Conservation (phyloP, 805 yeast genomes). For the Candida adriatica region DNA sequence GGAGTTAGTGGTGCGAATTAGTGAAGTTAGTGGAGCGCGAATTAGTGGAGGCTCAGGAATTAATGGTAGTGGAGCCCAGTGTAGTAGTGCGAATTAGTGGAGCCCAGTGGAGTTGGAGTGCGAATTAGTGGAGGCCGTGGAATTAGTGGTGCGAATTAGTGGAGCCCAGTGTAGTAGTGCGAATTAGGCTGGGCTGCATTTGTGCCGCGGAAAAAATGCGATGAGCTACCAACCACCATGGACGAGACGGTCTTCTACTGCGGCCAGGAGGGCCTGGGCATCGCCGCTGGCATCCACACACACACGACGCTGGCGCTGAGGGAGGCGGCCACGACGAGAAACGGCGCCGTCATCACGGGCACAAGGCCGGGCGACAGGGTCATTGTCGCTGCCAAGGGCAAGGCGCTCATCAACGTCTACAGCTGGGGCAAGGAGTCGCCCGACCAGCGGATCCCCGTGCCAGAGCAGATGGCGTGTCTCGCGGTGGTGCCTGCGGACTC, state of each 20-base stretch:
- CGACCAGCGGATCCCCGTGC: slow-evolving; percentile 77
- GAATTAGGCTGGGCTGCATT: too few relatives aligned
- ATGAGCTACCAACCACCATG: slow-evolving; percentile 25
- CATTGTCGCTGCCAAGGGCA: slow-evolving; percentile 59
- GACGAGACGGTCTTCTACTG: slow-evolving; percentile 45
- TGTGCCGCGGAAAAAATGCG: neutral
- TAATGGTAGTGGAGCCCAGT: too few relatives aligned
- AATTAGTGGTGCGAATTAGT: too few relatives aligned
- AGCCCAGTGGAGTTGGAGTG: too few relatives aligned
- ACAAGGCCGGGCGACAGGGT: slow-evolving; percentile 26
- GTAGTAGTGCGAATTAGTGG: too few relatives aligned
- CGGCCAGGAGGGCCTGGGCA: slow-evolving; percentile 35
- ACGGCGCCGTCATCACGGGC: slow-evolving; percentile 49
- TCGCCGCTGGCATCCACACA: slow-evolving; percentile 35
- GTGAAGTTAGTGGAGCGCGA: too few relatives aligned
- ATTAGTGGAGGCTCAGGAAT: too few relatives aligned
- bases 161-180: too few relatives aligned
- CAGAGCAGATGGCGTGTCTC: slow-evolving; percentile 65
- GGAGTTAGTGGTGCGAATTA: too few relatives aligned
- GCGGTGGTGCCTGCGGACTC: slow-evolving; percentile 29
- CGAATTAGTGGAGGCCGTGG: too few relatives aligned
- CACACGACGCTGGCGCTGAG: slow-evolving; percentile 38
- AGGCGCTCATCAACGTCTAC: slow-evolving; percentile 72
- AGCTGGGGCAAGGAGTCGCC: slow-evolving; percentile 62
- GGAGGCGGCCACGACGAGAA: slow-evolving; percentile 37